Evolutionary conservation across 1,284 basidiomycete species (phyloP), one percentile per base, ranked within the genome.

Genomic region (Trichosporon sp.): DNA sequence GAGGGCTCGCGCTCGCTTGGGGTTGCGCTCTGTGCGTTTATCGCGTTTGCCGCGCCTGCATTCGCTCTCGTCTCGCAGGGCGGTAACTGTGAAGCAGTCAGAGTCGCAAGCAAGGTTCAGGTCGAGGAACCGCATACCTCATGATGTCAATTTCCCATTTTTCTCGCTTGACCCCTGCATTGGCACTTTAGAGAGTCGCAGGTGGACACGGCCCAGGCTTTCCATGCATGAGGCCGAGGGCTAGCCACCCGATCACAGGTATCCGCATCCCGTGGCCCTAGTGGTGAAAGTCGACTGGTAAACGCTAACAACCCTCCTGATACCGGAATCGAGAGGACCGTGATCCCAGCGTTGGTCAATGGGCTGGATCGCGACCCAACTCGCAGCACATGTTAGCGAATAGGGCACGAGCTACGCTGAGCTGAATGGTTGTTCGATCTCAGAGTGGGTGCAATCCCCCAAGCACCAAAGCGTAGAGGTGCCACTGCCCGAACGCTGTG

Each of bases 91-190:
- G 26, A 46, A 14, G 16, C 43, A 14, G 43, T n/a, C 43, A 14
- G 43, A 46, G 43, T 46, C 2, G 16, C 16, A 46, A 16, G 14
- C 16, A 63, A 63, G 32, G 59, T 63, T 63, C 16, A 35, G 11
- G 32, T n/a, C 31, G 1, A 63, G 59, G 59, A 35, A 63, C 59
- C 16, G 7, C 59, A 63, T 63, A 63, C 59, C 59, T 63, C 59
- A 19, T 61, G 31, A 63, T n/a, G 59, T n/a, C 16, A 37, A 35
- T 35, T 63, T 63, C n/a, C 31, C 59, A 63, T 63, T 63, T 26
- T 26, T 26, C 26, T n/a, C 21, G 59, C 16, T 26, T 16, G 59
- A 5, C 26, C 26, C 31, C 16, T 16, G 32, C 6, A 63, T 63
- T 63, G 59, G 59, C 31, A 35, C 12, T 37, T 35, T 16, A 3